Percentiles rank a stretch among this genome's conserved stretches.
Conservation (phyloP, 1,284 basidiomycete species). For the Ustilago vetiveriae region DNA sequence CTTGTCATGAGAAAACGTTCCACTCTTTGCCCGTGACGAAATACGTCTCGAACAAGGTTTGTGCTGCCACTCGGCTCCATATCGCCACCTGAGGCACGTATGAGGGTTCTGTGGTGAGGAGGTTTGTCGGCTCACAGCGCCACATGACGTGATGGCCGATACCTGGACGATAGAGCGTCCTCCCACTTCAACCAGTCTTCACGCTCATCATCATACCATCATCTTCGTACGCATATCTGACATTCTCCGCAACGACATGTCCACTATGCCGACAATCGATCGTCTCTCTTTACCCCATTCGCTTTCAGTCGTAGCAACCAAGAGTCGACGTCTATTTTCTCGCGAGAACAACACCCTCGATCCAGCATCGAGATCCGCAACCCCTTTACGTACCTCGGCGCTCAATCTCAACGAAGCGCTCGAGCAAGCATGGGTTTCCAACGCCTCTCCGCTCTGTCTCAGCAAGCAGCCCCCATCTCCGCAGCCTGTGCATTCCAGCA, state of each 20-base stretch:
- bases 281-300: slow-evolving; percentile 25
- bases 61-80: too few relatives aligned
- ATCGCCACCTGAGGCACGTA: too few relatives aligned
- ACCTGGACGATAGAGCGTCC: too few relatives aligned
- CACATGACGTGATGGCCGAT: too few relatives aligned
- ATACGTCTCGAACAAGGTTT: too few relatives aligned
- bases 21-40: too few relatives aligned
- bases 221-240: too few relatives aligned
- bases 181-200: too few relatives aligned
- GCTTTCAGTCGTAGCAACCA: slow-evolving; percentile 25
- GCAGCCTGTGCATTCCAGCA: background rate
- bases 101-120: too few relatives aligned
- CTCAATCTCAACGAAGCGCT: slow-evolving; percentile 31
- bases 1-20: background rate
- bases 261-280: slow-evolving; percentile 28
- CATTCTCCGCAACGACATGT: too few relatives aligned
- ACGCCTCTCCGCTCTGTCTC: slow-evolving; percentile 20
- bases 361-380: background rate
- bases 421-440: slow-evolving; percentile 16
- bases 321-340: slow-evolving; percentile 33
- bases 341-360: slow-evolving; percentile 5
- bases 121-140: too few relatives aligned
- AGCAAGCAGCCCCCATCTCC: slow-evolving; percentile 25
- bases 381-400: slow-evolving; percentile 12
- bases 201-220: too few relatives aligned